These are phyloP conservation scores for Curvularia sp. DNA, from an alignment of 2,329 filamentous ascomycete species.

Conservation along the genomic window DNA sequence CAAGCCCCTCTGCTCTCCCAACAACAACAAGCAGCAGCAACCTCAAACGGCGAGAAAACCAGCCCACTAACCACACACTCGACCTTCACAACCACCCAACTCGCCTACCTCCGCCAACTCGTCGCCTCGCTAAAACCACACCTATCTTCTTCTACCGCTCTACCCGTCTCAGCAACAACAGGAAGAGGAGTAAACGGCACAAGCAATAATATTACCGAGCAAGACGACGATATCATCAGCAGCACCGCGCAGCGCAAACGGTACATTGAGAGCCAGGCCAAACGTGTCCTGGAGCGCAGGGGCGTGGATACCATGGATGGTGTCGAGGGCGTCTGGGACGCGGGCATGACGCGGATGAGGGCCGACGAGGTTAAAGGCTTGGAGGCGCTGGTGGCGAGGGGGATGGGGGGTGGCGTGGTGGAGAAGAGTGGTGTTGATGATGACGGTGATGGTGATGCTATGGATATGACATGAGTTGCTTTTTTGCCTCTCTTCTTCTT, in stretches of 20 bases:
- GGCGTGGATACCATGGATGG: conserved; percentile 65
- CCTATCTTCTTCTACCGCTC: conserved; percentile 56
- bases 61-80: conserved; percentile 70
- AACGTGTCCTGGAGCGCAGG: conserved; percentile 76
- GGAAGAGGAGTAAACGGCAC: too few relatives aligned
- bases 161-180: conserved; percentile 18
- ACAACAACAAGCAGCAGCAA: conserved; percentile 26
- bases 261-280: conserved; percentile 83
- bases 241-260: conserved; percentile 71
- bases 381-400: conserved; percentile 35
- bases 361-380: conserved; percentile 43
- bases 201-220: too few relatives aligned
- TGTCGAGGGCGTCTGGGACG: conserved; percentile 43
- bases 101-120: conserved; percentile 77
- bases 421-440: conserved; percentile 1
- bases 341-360: conserved; percentile 23
- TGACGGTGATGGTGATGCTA: conserved; percentile 28
- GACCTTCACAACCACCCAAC: conserved; percentile 80
- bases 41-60: too few relatives aligned
- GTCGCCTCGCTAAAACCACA: conserved; percentile 72
- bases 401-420: conserved; percentile 16
- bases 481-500: background rate
- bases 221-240: too few relatives aligned
- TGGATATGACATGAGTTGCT: conserved; percentile 34
- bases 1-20: conserved; percentile 40